These are phyloP conservation scores for Avena atlantica DNA, from an alignment of 176 grass and related monocot species.

Conservation along the genomic window DNA sequence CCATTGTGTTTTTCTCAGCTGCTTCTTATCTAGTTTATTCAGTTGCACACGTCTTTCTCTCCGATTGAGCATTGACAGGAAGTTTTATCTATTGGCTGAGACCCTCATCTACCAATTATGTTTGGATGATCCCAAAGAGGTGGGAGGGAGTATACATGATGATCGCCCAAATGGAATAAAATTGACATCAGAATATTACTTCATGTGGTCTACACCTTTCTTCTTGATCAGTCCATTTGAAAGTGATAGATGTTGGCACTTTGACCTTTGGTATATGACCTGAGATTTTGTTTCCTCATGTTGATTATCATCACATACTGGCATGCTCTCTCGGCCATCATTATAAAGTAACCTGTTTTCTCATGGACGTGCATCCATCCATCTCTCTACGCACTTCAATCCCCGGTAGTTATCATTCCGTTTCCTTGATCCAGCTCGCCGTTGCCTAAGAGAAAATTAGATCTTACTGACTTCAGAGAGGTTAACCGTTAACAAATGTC, in stretches of 20 bases:
- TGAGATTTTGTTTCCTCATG: slow-evolving; percentile 47
- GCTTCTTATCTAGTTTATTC: slow-evolving; percentile 58
- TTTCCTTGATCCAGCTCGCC: slow-evolving; percentile 83
- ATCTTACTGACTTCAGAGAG: slow-evolving; percentile 1
- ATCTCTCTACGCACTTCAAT: slow-evolving; percentile 80
- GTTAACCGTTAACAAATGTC: slow-evolving; percentile 3
- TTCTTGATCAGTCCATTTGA: no score
- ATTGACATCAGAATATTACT: slow-evolving; percentile 71
- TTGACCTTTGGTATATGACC: slow-evolving; percentile 62
- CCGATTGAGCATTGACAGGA: slow-evolving; percentile 36
- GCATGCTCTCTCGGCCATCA: slow-evolving; percentile 57
- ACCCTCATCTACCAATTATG: slow-evolving; percentile 56
- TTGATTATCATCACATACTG: slow-evolving; percentile 51
- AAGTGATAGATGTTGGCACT: neutral
- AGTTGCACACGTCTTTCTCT: slow-evolving; percentile 55
- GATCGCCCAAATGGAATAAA: slow-evolving; percentile 53
- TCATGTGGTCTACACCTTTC: slow-evolving; percentile 9
- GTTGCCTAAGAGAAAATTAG: slow-evolving; percentile 54
- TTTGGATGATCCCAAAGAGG: slow-evolving; percentile 54
- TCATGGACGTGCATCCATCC: slow-evolving; percentile 96
- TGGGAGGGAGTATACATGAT: slow-evolving; percentile 45
- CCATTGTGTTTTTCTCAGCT: slow-evolving; percentile 49
- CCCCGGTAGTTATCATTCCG: slow-evolving; percentile 70
- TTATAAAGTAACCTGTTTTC: slow-evolving; percentile 82
- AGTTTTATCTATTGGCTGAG: slow-evolving; percentile 53